Conservation (phyloP, 179 eudicot species). For the Spergularia azorica region DNA sequence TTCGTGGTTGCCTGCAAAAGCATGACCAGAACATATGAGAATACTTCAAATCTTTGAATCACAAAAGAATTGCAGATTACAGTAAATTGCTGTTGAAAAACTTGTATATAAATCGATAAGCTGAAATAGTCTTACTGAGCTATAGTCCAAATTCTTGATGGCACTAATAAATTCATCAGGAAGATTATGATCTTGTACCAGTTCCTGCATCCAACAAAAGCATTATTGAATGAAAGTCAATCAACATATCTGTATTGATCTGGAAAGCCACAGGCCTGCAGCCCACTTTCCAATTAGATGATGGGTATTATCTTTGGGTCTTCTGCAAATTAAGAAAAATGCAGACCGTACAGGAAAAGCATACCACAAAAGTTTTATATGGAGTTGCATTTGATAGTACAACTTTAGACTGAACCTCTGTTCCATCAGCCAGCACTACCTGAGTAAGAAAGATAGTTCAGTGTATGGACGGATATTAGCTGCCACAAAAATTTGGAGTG, state of each 20-base stretch:
- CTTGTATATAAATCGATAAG: neutral
- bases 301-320: neutral
- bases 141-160: slow-evolving; percentile 67
- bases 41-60: neutral
- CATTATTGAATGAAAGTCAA: slow-evolving; percentile 11
- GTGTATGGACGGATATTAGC: slow-evolving; percentile 12
- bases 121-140: slow-evolving; percentile 59
- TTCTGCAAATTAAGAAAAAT: slow-evolving; percentile 2
- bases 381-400: slow-evolving; percentile 95
- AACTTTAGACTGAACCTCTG: slow-evolving; percentile 64
- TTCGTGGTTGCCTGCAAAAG: slow-evolving; percentile 86
- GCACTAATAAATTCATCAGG: slow-evolving; percentile 66
- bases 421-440: slow-evolving; percentile 90
- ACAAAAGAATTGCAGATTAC: neutral
- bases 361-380: slow-evolving; percentile 87
- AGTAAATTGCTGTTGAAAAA: neutral
- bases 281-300: neutral
- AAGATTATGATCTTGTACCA: slow-evolving; percentile 64
- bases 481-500: neutral
- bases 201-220: slow-evolving; percentile 58
- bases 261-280: neutral
- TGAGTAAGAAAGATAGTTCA: slow-evolving; percentile 32
- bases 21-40: neutral
- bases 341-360: slow-evolving; percentile 5
- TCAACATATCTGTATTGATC: neutral